A percentile compares a stretch with the other conserved stretches of the same genome.
Evolutionary conservation across 352 stramenopile genomes (phyloP).

Genomic region (Aphanomyces astaci): DNA sequence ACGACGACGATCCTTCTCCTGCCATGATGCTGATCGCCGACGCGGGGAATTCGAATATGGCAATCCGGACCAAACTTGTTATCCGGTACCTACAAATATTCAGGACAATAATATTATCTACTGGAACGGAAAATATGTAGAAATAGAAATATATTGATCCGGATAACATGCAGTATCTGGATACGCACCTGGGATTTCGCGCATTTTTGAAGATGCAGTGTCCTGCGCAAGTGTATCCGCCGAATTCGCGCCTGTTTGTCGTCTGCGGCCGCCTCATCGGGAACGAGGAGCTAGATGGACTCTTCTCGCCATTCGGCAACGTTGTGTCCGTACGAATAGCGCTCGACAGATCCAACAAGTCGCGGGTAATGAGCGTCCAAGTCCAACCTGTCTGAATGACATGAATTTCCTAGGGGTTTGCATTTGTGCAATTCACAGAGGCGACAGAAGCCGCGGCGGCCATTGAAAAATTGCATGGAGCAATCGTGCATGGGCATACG

Average conservation of each 20-base stretch:
- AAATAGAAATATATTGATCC: background rate
- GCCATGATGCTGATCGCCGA: background rate
- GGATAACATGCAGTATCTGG: background rate
- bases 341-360: constrained; percentile 20
- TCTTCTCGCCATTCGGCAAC: constrained; percentile 9
- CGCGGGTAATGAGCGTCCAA: background rate
- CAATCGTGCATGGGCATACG: background rate
- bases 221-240: background rate
- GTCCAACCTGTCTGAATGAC: background rate
- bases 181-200: background rate
- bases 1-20: background rate
- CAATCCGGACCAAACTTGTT: background rate
- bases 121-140: background rate
- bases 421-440: constrained; percentile 18
- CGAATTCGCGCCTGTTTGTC: constrained; percentile 18
- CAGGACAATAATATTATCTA: too few relatives aligned
- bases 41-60: background rate
- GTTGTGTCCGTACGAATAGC: constrained; percentile 16
- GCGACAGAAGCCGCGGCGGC: constrained; percentile 11
- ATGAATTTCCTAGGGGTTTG: constrained; percentile 16
- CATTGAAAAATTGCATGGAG: constrained; percentile 18
- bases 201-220: background rate
- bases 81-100: too few relatives aligned
- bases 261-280: constrained; percentile 12
- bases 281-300: constrained; percentile 7